Base-by-base conservation (phyloP, 176 grass and related monocot species). In the Areca catechu region DNA sequence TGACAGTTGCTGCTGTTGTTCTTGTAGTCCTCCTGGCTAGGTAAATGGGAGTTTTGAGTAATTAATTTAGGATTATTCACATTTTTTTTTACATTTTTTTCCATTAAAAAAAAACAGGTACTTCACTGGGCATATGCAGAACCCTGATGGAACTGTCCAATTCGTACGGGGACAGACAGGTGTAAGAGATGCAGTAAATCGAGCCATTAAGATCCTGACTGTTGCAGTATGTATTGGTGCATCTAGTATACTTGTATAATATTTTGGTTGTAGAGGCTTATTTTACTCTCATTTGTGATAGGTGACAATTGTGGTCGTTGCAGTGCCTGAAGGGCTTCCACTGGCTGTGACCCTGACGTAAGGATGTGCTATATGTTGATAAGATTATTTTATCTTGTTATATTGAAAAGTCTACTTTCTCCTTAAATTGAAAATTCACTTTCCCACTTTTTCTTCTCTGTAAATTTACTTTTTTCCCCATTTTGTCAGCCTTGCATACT, bases 331-430 rank as follows among this genome's bases (percentile, higher is more conserved):
- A 85, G 92, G 92, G 62, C 86, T 97, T 69, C 92, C 92, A 48
- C 80, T 97, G 69, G 92, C 92, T 69, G 86, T 97, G 58, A 97
- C 92, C 4, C 70, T 97, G 56, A 97, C 92, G 92, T 97, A 85
- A 63, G 77, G 43, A 71, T 58, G 54, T 64, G 25, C 22, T 74
- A 25, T 24, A 57, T 71, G 48, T 58, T 49, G 30, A 53, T 37
- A 17, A 30, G 20, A 27, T 3, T 10, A 61, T 15, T 51, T 71
- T 63, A 63, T 77, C 24, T 19, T 52, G 43, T 67, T 15, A 34
- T 61, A 51, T 56, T 72, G 2, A 24, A 15, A 24, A 3, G 27
- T 28, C 4, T 5, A 28, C 27, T 28, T 28, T 57, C 3, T 15
- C 7, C 34, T 37, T 12, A 37, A 12, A 37, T 12, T 37, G 34